Conservation (phyloP, 1,284 basidiomycete species). For the Austroboletus olivaceoglutinosus region DNA sequence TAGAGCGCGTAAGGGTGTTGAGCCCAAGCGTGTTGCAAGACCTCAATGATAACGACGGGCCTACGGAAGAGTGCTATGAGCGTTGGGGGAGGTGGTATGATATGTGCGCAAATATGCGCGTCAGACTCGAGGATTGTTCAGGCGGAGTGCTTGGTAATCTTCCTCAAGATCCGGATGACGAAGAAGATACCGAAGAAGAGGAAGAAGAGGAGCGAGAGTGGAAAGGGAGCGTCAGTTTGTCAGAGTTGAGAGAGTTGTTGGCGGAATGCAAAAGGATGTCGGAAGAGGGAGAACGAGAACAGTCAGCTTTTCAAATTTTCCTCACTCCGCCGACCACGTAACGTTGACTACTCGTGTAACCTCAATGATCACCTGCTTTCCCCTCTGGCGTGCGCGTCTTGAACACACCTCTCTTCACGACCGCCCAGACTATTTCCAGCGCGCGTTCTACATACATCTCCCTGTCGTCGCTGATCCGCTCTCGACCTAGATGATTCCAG, state of each 20-base stretch:
- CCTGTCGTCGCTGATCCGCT: conserved; percentile 26
- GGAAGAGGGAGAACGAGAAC: conserved; percentile 38
- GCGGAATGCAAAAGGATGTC: conserved; percentile 51
- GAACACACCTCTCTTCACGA: conserved; percentile 59
- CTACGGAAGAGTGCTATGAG: conserved; percentile 44
- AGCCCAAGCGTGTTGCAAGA: conserved; percentile 53
- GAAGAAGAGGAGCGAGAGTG: conserved; percentile 32
- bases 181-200: conserved; percentile 34
- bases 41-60: conserved; percentile 53
- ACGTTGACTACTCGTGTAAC: background rate
- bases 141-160: conserved; percentile 56
- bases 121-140: conserved; percentile 67
- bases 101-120: conserved; percentile 43
- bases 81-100: conserved; percentile 73
- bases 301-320: conserved; percentile 27
- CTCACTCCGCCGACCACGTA: conserved; percentile 12
- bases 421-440: conserved; percentile 45
- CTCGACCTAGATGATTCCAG: conserved; percentile 33
- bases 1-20: conserved; percentile 57
- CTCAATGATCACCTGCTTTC: conserved; percentile 41
- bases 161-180: conserved; percentile 43
- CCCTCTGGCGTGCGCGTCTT: conserved; percentile 71
- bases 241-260: conserved; percentile 46
- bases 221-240: conserved; percentile 30
- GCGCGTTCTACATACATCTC: conserved; percentile 40